Percentiles rank a stretch among this genome's conserved stretches.
These are phyloP conservation scores for Amanita exitialis DNA, from an alignment of 768 basidiomycete genomes.

Conservation along the genomic window DNA sequence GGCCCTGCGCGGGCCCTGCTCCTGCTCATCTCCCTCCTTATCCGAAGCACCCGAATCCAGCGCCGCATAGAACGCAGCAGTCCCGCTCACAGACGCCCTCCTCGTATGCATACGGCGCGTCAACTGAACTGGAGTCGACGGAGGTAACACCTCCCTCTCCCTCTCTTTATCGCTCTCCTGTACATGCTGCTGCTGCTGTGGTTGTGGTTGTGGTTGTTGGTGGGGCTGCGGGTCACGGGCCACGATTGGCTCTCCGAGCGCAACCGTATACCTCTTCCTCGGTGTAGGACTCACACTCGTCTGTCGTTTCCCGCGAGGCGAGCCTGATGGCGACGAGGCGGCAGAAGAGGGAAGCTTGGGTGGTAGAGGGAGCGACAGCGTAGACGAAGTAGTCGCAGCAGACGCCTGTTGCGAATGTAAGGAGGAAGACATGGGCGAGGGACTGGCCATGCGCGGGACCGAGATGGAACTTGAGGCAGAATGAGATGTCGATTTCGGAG, in stretches of 20 bases:
- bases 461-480: constrained; percentile 1
- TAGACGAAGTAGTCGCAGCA: background rate
- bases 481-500: constrained; percentile 4
- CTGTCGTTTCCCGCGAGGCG: constrained; percentile 25
- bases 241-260: constrained; percentile 66
- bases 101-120: constrained; percentile 6
- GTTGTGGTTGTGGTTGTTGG: constrained; percentile 1
- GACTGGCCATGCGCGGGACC: constrained; percentile 13
- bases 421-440: constrained; percentile 9
- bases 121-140: background rate
- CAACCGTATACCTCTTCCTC: constrained; percentile 80
- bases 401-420: background rate
- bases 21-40: background rate
- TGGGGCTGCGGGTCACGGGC: constrained; percentile 20
- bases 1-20: constrained; percentile 16
- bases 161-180: too few relatives aligned
- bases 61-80: constrained; percentile 23
- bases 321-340: constrained; percentile 25
- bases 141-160: too few relatives aligned
- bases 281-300: constrained; percentile 64
- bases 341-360: constrained; percentile 13
- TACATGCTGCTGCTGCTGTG: too few relatives aligned
- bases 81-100: constrained; percentile 23
- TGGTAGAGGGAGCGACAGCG: constrained; percentile 5
- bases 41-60: background rate